phyloP scores from a whole-genome alignment of 371 early-diverging fungal species.

The Dichotomocladium elegans region DNA sequence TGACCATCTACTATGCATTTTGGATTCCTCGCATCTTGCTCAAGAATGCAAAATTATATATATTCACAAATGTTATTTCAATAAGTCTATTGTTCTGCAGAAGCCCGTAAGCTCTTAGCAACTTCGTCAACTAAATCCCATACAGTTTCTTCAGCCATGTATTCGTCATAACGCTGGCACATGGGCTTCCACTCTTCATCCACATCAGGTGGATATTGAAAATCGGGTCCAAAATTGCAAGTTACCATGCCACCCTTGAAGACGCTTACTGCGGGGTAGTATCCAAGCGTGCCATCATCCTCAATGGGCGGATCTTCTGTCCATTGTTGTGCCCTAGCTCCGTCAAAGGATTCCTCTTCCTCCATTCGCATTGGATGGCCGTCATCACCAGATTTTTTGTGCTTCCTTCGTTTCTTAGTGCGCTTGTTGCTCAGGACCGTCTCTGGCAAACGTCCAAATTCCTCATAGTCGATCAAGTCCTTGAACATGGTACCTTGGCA shows the following conservation, averaged over 20 bases:
- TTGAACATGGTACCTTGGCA: conserved; percentile 63
- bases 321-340: conserved; percentile 34
- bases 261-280: conserved; percentile 66
- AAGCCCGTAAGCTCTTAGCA: conserved; percentile 20
- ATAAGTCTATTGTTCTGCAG: no score
- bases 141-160: conserved; percentile 60
- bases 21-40: no score
- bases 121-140: conserved; percentile 69
- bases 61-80: no score
- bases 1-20: no score
- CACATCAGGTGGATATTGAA: conserved; percentile 54
- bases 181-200: conserved; percentile 59
- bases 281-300: conserved; percentile 69
- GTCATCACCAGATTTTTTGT: conserved; percentile 19
- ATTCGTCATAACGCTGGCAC: conserved; percentile 57
- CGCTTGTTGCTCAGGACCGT: conserved; percentile 25
- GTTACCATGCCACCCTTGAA: conserved; percentile 64
- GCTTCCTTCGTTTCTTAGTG: conserved; percentile 38
- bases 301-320: conserved; percentile 49
- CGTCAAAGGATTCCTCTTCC: conserved; percentile 28
- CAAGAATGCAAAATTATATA: no score
- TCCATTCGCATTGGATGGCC: conserved; percentile 12
- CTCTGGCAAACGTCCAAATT: conserved; percentile 42
- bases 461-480: conserved; percentile 53
- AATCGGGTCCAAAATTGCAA: conserved; percentile 67